A percentile compares a stretch with the other conserved stretches of the same genome.
phyloP scores from a whole-genome alignment of 768 basidiomycete species.

The Royoungia palumana region DNA sequence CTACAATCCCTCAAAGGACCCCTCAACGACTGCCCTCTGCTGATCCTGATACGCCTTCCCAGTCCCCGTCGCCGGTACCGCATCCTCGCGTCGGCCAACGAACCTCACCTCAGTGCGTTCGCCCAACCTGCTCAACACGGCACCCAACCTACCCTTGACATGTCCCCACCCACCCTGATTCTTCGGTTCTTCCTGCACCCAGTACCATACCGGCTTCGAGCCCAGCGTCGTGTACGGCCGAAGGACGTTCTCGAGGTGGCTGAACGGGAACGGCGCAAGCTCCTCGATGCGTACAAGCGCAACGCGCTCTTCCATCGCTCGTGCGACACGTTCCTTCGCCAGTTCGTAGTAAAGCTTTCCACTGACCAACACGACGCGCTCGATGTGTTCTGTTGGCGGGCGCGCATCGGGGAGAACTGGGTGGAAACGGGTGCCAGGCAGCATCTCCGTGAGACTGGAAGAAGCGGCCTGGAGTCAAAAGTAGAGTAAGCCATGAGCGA shows the following conservation, averaged over 20 bases:
- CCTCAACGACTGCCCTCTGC: slow-evolving; percentile 57
- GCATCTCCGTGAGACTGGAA: slow-evolving; percentile 61
- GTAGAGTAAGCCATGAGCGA: not conserved
- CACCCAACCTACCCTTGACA: slow-evolving; percentile 54
- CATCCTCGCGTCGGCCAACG: slow-evolving; percentile 66
- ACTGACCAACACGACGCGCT: slow-evolving; percentile 69
- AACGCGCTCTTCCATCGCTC: slow-evolving; percentile 46
- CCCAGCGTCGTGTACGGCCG: slow-evolving; percentile 43
- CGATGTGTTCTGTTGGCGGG: slow-evolving; percentile 36
- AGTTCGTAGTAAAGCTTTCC: slow-evolving; percentile 92
- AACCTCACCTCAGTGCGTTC: slow-evolving; percentile 42
- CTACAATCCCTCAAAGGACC: slow-evolving; percentile 51
- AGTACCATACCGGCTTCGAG: slow-evolving; percentile 38
- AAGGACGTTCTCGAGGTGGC: slow-evolving; percentile 45
- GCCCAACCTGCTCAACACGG: slow-evolving; percentile 45
- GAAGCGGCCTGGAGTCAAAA: slow-evolving; percentile 58
- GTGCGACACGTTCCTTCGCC: slow-evolving; percentile 58
- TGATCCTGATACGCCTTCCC: slow-evolving; percentile 65
- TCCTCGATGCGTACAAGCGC: slow-evolving; percentile 83
- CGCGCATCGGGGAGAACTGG: slow-evolving; percentile 58
- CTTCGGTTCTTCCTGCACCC: slow-evolving; percentile 85
- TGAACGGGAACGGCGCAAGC: slow-evolving; percentile 84
- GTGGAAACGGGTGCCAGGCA: slow-evolving; percentile 57
- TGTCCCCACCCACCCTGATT: slow-evolving; percentile 84
- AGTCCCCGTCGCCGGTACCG: slow-evolving; percentile 75